These are phyloP conservation scores for Tuber borchii DNA, from an alignment of 495 filamentous ascomycete genomes.

Conservation along the genomic window DNA sequence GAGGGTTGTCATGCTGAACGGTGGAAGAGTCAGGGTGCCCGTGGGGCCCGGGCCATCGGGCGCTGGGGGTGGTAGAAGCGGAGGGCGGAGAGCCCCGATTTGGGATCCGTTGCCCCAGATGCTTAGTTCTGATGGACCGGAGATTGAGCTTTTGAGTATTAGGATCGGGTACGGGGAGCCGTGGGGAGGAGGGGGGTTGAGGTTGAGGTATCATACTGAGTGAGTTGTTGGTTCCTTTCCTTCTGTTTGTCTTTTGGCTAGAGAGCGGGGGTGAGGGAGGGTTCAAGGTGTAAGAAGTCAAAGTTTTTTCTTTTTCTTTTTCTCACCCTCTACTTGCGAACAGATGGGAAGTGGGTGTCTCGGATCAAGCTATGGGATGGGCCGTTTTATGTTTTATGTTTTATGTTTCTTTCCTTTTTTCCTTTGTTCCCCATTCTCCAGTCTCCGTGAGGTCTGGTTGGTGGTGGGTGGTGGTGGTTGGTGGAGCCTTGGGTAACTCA, in stretches of 20 bases:
- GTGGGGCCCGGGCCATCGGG: constrained; percentile 8
- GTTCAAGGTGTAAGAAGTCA: background rate
- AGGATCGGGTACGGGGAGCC: constrained; percentile 18
- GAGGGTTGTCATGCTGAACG: background rate
- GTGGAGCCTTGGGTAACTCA: constrained; percentile 1
- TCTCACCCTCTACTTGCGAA: background rate
- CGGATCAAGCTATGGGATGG: constrained; percentile 14
- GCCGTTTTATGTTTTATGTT: background rate
- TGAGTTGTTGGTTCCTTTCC: constrained; percentile 21
- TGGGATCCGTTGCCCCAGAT: constrained; percentile 14
- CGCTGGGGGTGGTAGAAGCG: constrained; percentile 14
- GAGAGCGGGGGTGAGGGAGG: background rate
- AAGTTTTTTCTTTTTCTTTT: background rate
- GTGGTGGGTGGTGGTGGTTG: background rate
- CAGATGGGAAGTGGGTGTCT: background rate
- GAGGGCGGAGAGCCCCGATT: constrained; percentile 16
- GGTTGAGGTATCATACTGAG: constrained; percentile 32
- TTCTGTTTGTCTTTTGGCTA: background rate
- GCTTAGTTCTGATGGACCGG: constrained; percentile 15
- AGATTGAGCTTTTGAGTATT: constrained; percentile 18
- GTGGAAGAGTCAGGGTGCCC: constrained; percentile 17
- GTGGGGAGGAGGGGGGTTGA: constrained; percentile 18
- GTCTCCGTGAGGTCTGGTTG: constrained; percentile 3
- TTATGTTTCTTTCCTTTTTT: background rate
- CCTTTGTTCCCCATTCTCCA: constrained; percentile 5